Base-by-base conservation (phyloP, 208 protist species). In the Acanthamoeba royreba region DNA sequence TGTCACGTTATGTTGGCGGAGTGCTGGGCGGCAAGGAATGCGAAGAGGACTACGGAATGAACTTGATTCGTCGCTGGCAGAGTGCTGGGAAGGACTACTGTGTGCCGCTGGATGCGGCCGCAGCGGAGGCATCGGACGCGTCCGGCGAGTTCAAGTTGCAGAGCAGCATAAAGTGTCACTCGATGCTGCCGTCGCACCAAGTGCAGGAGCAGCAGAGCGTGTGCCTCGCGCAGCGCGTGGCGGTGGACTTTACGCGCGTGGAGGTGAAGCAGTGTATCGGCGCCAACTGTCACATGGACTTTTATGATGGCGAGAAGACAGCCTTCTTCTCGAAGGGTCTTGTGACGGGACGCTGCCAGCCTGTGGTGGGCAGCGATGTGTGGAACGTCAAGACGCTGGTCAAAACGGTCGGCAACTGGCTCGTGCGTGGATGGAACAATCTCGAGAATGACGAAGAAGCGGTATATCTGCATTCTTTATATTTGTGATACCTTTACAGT, bases 321-420 rank as follows among this genome's bases (percentile, higher is more conserved):
- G 52, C 61, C 28, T 63, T 66, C 35, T 88, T 88, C 81, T 19
- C 52, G 45, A 28, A 40, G 5, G 81, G 81, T 22, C 1, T 43
- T 28, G 28, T 88, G 40, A n/a, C 35, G 13, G 81, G 81, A n/a
- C 8, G 52, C 45, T 88, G 81, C 81, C n/a, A 1, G 11, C 31
- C 15, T 8, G 45, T 88, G 40, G 45, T 61, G n/a, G 81, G 11
- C 45, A 4, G 40, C 22, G 81, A 42, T 31, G 49, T 15, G 9
- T 88, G 81, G 81, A 88, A 63, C 81, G 45, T 47, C 31, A 13
- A 61, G 13, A 88, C 11, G 1, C 81, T 88, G 33, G 49, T 63
- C 45, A 88, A 88, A 47, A 88, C 81, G 17, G 81, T 88, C 31
- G 81, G 81, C 49, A 88, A 61, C 46, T 88, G 81, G 81, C 81